These are phyloP conservation scores for Quercus wislizeni DNA, from an alignment of 306 rosid genomes.

Conservation along the genomic window DNA sequence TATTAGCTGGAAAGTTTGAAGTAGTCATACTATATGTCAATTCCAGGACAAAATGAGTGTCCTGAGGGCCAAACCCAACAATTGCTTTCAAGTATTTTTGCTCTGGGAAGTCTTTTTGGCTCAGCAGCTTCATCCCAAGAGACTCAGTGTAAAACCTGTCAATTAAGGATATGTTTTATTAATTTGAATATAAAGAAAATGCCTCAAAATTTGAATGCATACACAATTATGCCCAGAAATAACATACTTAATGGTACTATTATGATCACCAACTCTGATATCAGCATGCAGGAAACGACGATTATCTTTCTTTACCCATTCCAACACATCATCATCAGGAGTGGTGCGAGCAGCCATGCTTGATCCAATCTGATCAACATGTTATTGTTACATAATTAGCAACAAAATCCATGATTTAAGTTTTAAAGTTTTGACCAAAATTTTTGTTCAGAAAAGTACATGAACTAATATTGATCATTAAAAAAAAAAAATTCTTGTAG, in stretches of 20 bases:
- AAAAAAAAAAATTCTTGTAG: no score
- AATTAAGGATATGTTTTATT: neutral
- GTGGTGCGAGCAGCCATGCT: conserved; percentile 68
- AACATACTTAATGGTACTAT: conserved; percentile 83
- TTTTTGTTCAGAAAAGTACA: no score
- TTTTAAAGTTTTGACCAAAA: no score
- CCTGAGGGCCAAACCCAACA: conserved; percentile 84
- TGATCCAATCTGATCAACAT: conserved; percentile 17
- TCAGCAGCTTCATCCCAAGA: conserved; percentile 77
- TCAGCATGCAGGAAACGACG: conserved; percentile 86
- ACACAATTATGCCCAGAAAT: neutral
- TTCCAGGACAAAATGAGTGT: conserved; percentile 75
- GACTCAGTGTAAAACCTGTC: conserved; percentile 82
- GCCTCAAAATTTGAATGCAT: neutral
- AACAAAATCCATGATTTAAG: neutral
- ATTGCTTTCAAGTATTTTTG: conserved; percentile 87
- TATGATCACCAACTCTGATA: conserved; percentile 97
- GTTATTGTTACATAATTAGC: neutral
- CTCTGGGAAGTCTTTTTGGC: conserved; percentile 80
- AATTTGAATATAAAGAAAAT: conserved; percentile 16
- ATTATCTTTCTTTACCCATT: conserved; percentile 79
- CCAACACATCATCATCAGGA: conserved; percentile 68
- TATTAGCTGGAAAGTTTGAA: neutral
- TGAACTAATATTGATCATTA: no score
- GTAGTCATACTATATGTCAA: conserved; percentile 71